Evolutionary conservation across 2,329 filamentous ascomycete species (phyloP).

Genomic region (Fusarium nisikadoi): DNA sequence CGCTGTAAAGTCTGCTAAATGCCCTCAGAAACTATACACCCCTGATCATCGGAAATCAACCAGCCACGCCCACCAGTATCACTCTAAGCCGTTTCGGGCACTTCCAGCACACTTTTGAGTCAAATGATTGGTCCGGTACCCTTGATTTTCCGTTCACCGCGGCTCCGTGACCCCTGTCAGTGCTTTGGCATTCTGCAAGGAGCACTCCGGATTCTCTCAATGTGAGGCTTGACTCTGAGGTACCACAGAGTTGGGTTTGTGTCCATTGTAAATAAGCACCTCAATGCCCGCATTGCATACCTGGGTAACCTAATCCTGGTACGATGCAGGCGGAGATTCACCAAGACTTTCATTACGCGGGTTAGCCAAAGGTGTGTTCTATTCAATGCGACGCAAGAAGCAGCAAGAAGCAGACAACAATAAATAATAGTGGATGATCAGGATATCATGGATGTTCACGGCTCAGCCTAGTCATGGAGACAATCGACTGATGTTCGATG

Average conservation of each 20-base stretch:
- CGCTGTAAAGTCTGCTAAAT: conserved; percentile 19
- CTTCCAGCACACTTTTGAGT: conserved; percentile 21
- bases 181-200: conserved; percentile 31
- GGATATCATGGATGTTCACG: conserved; percentile 12
- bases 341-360: neutral
- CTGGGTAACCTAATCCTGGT: neutral
- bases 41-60: conserved; percentile 26
- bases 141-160: conserved; percentile 47
- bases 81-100: conserved; percentile 46
- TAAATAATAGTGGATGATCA: neutral
- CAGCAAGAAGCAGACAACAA: neutral
- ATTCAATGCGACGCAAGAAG: neutral
- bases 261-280: neutral
- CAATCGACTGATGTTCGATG: conserved; percentile 35
- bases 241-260: neutral
- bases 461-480: conserved; percentile 15
- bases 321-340: neutral
- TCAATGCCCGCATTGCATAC: neutral
- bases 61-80: conserved; percentile 32
- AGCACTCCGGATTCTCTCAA: conserved; percentile 38
- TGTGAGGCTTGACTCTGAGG: conserved; percentile 9
- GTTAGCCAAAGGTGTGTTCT: neutral
- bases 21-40: conserved; percentile 13
- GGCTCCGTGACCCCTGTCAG: conserved; percentile 31
- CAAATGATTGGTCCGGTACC: conserved; percentile 44